phyloP scores from a whole-genome alignment of 164 flowering plant species.

The Tetrastigma voinierianum region DNA sequence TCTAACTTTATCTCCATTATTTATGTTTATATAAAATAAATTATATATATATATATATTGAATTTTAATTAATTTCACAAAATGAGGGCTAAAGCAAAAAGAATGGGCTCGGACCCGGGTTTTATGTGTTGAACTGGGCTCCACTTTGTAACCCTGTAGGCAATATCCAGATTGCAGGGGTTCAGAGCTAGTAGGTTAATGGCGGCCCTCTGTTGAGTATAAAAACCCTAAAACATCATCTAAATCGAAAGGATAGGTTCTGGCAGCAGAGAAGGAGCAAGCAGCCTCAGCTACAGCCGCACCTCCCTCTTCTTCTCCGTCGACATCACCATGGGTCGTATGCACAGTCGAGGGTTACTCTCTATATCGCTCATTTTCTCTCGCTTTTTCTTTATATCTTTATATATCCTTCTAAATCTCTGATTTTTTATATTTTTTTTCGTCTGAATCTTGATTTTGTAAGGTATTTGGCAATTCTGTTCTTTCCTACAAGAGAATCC shows the following conservation, averaged over 20 bases:
- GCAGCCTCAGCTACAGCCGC: background rate
- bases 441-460: slow-evolving; percentile 24
- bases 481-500: slow-evolving; percentile 79
- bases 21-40: no score
- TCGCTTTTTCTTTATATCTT: background rate
- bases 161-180: no score
- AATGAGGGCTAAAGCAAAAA: no score
- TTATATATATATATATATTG: no score
- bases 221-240: background rate
- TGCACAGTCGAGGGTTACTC: slow-evolving; percentile 47
- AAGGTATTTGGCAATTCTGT: slow-evolving; percentile 91
- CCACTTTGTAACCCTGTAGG: no score
- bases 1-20: no score
- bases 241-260: background rate
- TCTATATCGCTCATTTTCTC: background rate
- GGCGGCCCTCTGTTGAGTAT: no score
- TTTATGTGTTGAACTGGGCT: no score
- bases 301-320: slow-evolving; percentile 6
- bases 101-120: no score
- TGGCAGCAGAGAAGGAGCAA: background rate
- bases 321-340: slow-evolving; percentile 52
- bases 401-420: background rate
- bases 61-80: no score
- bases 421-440: background rate
- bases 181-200: no score